Conservation (phyloP, 148 eudicot species). For the Fallopia convolvulus region DNA sequence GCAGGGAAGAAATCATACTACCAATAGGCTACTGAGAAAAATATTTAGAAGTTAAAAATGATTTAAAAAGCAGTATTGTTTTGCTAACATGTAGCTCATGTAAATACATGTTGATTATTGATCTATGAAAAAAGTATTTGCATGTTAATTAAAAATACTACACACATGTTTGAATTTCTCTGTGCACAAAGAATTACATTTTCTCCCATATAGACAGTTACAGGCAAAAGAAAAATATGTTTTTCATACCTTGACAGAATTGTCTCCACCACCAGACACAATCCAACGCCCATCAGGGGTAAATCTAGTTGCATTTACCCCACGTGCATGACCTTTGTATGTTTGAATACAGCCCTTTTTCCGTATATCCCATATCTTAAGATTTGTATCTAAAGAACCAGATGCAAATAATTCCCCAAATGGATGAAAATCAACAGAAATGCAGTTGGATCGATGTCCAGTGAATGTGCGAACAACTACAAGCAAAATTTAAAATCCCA, state of each 20-base stretch:
- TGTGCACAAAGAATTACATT: neutral
- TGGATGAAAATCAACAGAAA: constrained; percentile 96
- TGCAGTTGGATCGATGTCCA: constrained; percentile 96
- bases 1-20: constrained; percentile 6
- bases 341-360: constrained; percentile 94
- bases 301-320: constrained; percentile 89
- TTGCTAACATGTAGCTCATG: neutral
- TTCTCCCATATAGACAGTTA: neutral
- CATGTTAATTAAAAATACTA: neutral
- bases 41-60: neutral
- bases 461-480: constrained; percentile 94
- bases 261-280: constrained; percentile 98
- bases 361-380: constrained; percentile 98
- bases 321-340: constrained; percentile 96
- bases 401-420: constrained; percentile 99
- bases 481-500: constrained; percentile 12
- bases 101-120: neutral
- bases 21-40: neutral
- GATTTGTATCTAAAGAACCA: constrained; percentile 92
- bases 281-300: constrained; percentile 99
- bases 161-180: neutral
- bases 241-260: constrained; percentile 72
- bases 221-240: neutral
- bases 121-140: neutral
- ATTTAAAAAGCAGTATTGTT: neutral